Evolutionary conservation across 345 rosid species (phyloP).

Genomic region (Pseudoturritis turrita): DNA sequence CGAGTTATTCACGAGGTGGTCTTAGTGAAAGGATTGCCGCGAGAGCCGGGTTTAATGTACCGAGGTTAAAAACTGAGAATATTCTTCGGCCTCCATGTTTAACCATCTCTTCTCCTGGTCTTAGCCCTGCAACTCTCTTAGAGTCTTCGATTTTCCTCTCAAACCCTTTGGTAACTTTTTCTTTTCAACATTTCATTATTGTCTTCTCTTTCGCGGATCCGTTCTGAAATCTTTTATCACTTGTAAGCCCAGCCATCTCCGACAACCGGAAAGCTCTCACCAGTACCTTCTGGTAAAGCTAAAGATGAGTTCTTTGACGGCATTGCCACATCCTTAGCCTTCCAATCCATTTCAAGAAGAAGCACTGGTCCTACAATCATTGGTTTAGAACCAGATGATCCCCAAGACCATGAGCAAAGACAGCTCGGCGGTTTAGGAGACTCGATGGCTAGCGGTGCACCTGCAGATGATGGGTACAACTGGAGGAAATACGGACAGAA

Average conservation of each 20-base stretch:
- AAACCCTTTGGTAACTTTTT: slow-evolving; percentile 52
- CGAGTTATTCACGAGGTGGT: slow-evolving; percentile 44
- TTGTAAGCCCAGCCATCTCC: slow-evolving; percentile 75
- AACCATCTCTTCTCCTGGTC: slow-evolving; percentile 61
- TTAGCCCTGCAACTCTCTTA: slow-evolving; percentile 68
- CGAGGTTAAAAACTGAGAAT: slow-evolving; percentile 53
- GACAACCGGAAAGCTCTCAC: slow-evolving; percentile 71
- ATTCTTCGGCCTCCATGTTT: slow-evolving; percentile 50
- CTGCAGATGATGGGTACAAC: slow-evolving; percentile 83
- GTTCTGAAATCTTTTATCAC: background rate
- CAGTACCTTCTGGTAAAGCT: slow-evolving; percentile 37
- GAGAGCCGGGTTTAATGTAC: slow-evolving; percentile 73
- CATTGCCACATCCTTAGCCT: slow-evolving; percentile 53
- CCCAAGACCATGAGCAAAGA: slow-evolving; percentile 64
- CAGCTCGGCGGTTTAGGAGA: slow-evolving; percentile 38
- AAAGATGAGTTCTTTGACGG: slow-evolving; percentile 54
- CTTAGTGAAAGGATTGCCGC: slow-evolving; percentile 75
- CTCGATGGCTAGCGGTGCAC: slow-evolving; percentile 43
- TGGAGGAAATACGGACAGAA: slow-evolving; percentile 98
- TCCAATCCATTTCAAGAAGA: slow-evolving; percentile 48
- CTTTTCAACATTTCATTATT: background rate
- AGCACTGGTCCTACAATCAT: slow-evolving; percentile 37
- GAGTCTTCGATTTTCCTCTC: slow-evolving; percentile 81
- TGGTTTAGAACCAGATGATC: slow-evolving; percentile 44
- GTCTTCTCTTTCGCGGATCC: background rate